These are phyloP conservation scores for Septoria linicola DNA, from an alignment of 2,329 filamentous ascomycete genomes.

Conservation along the genomic window DNA sequence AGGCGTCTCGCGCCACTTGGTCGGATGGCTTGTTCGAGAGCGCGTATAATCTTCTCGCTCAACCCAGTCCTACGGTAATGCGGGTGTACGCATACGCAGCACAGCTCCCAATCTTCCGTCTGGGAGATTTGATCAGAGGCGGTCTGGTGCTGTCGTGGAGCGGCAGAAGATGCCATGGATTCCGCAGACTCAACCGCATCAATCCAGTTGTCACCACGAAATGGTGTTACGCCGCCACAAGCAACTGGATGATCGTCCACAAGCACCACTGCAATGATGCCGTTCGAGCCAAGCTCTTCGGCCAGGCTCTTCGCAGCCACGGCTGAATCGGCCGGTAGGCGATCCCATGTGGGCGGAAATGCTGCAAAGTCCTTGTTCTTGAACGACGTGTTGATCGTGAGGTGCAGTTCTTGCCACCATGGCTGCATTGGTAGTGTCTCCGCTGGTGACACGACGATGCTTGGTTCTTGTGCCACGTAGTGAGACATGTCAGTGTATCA, in stretches of 20 bases:
- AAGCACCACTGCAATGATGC: conserved; percentile 23
- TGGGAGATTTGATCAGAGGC: not conserved
- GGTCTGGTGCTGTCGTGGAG: not conserved
- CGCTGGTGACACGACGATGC: conserved; percentile 19
- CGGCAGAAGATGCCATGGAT: not conserved
- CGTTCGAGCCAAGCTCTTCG: conserved; percentile 25
- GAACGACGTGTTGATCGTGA: conserved; percentile 25
- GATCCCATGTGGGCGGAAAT: conserved; percentile 29
- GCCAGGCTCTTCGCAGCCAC: conserved; percentile 21
- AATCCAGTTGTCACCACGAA: conserved; percentile 29
- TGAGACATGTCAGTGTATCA: no score
- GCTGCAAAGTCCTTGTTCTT: conserved; percentile 23
- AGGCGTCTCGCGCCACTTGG: conserved; percentile 24
- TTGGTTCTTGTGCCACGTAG: not conserved
- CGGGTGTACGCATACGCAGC: conserved; percentile 31
- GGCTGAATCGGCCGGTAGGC: conserved; percentile 23
- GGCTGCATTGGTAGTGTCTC: conserved; percentile 19
- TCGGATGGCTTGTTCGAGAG: conserved; percentile 15
- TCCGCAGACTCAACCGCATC: conserved; percentile 16
- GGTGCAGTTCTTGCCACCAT: conserved; percentile 28
- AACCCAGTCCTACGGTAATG: conserved; percentile 22
- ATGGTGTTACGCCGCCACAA: conserved; percentile 26
- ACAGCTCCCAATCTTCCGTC: conserved; percentile 29
- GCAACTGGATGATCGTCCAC: conserved; percentile 22
- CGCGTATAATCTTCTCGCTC: conserved; percentile 18